phyloP scores from a whole-genome alignment of 768 basidiomycete genomes.

The Crassisporium funariophilum region DNA sequence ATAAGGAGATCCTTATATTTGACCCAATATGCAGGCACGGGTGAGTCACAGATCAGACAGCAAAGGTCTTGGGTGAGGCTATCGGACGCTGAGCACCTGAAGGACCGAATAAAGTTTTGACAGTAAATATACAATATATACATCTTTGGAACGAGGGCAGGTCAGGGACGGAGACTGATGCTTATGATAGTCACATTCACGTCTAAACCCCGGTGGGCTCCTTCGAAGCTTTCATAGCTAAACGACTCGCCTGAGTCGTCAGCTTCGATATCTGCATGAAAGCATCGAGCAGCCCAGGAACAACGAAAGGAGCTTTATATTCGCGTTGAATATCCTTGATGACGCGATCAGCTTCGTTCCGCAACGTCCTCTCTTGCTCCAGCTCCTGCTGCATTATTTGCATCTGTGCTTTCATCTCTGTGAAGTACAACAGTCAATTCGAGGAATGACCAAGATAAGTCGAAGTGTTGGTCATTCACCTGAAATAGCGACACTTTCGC shows the following conservation, averaged over 20 bases:
- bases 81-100: too few species aligned
- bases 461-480: not conserved
- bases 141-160: too few species aligned
- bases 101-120: too few species aligned
- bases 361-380: slow-evolving; percentile 33
- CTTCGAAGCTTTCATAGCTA: too few species aligned
- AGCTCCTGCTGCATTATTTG: slow-evolving; percentile 36
- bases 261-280: slow-evolving; percentile 52
- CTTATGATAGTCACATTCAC: too few species aligned
- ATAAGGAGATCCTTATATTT: too few species aligned
- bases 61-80: too few species aligned
- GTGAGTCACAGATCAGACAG: too few species aligned
- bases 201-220: too few species aligned
- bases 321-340: slow-evolving; percentile 53
- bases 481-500: slow-evolving; percentile 3
- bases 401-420: slow-evolving; percentile 30
- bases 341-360: slow-evolving; percentile 45
- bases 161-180: too few species aligned
- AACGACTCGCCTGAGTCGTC: slow-evolving; percentile 31
- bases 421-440: not conserved
- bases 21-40: too few species aligned
- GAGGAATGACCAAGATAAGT: not conserved
- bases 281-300: slow-evolving; percentile 56
- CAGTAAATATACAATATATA: too few species aligned
- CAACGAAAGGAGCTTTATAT: slow-evolving; percentile 54